Percentiles rank a stretch among this genome's conserved stretches.
phyloP scores from a whole-genome alignment of 257 asterid species.

The Solanum virginianum region DNA sequence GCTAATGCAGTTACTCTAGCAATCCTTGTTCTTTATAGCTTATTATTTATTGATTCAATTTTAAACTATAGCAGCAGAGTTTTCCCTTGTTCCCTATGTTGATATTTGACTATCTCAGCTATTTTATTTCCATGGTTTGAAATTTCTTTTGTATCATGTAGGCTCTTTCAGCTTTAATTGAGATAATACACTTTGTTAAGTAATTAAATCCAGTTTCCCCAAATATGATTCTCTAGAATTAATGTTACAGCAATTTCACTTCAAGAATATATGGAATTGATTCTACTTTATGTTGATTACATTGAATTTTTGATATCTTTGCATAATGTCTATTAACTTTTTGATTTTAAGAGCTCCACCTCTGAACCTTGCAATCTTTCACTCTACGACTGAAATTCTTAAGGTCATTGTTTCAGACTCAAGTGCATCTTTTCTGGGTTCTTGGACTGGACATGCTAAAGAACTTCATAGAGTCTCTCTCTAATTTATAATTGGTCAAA shows the following conservation, averaged over 20 bases:
- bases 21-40: not conserved
- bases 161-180: constrained; percentile 71
- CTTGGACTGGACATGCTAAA: constrained; percentile 68
- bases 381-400: constrained; percentile 81
- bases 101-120: not conserved
- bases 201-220: constrained; percentile 57
- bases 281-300: not conserved
- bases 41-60: not conserved
- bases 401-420: constrained; percentile 85
- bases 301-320: not conserved
- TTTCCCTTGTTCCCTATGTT: not conserved
- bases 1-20: not conserved
- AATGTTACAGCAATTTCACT: not conserved
- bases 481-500: too few species aligned
- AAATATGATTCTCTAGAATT: constrained; percentile 33
- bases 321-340: not conserved
- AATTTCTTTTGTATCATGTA: constrained; percentile 14
- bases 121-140: not conserved
- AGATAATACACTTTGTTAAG: constrained; percentile 62
- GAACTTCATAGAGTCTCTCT: constrained; percentile 41
- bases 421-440: constrained; percentile 66
- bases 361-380: constrained; percentile 65
- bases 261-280: not conserved
- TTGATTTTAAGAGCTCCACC: constrained; percentile 56
- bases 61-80: not conserved